Base-by-base conservation (phyloP, 768 basidiomycete genomes). In the Mycena leptocephala region DNA sequence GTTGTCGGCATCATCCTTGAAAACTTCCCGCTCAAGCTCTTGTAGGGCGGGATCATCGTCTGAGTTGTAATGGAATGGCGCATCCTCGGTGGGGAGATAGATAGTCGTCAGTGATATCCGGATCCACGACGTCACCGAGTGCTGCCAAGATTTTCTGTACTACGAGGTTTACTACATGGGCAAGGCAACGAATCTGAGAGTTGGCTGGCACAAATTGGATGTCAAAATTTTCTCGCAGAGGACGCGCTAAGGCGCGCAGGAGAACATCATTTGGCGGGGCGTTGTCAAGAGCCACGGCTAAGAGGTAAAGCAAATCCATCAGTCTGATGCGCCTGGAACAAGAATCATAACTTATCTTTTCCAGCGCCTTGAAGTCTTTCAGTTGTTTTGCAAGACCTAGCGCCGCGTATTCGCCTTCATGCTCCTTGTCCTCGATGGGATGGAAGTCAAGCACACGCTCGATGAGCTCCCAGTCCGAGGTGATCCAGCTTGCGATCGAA, bases 301-400 rank as follows among this genome's bases (percentile, higher is more conserved):
- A n/a, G n/a, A n/a, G n/a, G n/a, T n/a, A n/a, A n/a, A n/a, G n/a
- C n/a, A n/a, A n/a, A n/a, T n/a, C n/a, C n/a, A n/a, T n/a, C n/a
- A n/a, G n/a, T n/a, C n/a, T n/a, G n/a, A 84, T 85, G 79, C 87
- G 87, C 74, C 87, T 83, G 62, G 68, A n/a, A n/a, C n/a, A n/a
- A n/a, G n/a, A n/a, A n/a, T n/a, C n/a, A 67, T 28, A 30, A 16
- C 43, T 14, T 46, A 20, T 16, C 14, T 46, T 46, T 46, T 14
- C 43, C 1, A 20, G 43, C 43, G 18, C 43, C 39, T 41, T 16
- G 16, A 46, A 46, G 20, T 46, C 20, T 10, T 8, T 46, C 43
- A 46, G 16, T 46, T 39, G 39, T 14, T 39, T 39, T 11, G 39
- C 39, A 41, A 41, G 39, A 41, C 39, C 39, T 16, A 41, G 39